Conservation (phyloP, 2,329 filamentous ascomycete genomes). For the Tolypocladium tundrense region DNA sequence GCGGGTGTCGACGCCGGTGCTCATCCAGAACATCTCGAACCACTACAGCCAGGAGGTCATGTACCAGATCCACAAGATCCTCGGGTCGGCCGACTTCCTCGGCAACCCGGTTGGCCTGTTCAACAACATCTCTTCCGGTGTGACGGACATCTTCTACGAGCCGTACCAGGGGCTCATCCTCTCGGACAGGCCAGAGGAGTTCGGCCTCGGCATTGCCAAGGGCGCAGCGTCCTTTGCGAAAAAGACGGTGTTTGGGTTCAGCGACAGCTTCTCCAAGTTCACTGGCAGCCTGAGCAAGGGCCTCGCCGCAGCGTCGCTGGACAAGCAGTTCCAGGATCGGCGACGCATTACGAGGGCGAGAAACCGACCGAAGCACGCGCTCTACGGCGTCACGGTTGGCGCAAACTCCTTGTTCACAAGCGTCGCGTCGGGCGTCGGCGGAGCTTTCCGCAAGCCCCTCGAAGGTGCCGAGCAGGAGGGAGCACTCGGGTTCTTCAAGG, state of each 20-base stretch:
- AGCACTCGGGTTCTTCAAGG: constrained; percentile 90
- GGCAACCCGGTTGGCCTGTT: constrained; percentile 96
- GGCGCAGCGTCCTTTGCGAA: constrained; percentile 96
- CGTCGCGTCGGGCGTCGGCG: constrained; percentile 86
- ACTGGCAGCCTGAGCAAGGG: constrained; percentile 97
- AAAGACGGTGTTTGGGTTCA: constrained; percentile 96
- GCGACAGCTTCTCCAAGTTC: constrained; percentile 94
- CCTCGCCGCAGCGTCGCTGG: constrained; percentile 84
- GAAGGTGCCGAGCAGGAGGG: constrained; percentile 96
- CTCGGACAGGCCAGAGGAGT: constrained; percentile 89
- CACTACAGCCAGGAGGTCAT: constrained; percentile 97
- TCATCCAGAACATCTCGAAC: constrained; percentile 77
- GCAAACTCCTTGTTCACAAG: constrained; percentile 92
- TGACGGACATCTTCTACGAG: constrained; percentile 98
- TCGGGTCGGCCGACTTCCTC: constrained; percentile 94
- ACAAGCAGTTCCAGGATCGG: constrained; percentile 97
- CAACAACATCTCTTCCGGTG: constrained; percentile 95
- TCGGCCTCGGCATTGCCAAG: constrained; percentile 91
- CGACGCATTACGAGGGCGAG: constrained; percentile 86
- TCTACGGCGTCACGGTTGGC: constrained; percentile 91
- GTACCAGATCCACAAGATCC: constrained; percentile 92
- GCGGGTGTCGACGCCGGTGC: constrained; percentile 72
- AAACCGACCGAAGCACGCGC: constrained; percentile 91
- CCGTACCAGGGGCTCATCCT: constrained; percentile 96
- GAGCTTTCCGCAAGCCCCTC: constrained; percentile 83